Percentiles rank a stretch among this genome's conserved stretches.
Evolutionary conservation across 2,329 filamentous ascomycete species (phyloP).

Genomic region (Fusarium hostae): DNA sequence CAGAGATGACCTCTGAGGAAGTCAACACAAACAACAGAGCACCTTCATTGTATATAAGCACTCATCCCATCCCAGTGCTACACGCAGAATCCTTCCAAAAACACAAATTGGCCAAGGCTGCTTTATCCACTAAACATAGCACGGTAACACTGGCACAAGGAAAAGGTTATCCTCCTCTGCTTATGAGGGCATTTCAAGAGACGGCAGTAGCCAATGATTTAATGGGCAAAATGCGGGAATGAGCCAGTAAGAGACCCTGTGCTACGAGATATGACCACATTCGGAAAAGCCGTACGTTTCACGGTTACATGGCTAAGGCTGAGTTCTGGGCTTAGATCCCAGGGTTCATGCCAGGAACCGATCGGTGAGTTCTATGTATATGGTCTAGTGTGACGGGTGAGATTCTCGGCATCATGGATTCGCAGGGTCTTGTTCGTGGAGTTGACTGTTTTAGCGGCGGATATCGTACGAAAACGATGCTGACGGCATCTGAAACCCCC

Average conservation of each 20-base stretch:
- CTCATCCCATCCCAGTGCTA: background rate
- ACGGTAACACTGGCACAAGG: background rate
- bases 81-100: background rate
- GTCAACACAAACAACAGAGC: background rate
- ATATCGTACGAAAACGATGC: background rate
- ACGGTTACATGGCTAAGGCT: background rate
- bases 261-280: background rate
- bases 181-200: background rate
- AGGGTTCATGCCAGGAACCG: background rate
- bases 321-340: background rate
- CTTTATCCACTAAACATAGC: background rate
- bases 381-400: background rate
- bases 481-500: background rate
- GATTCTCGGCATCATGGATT: background rate
- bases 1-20: background rate
- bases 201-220: background rate
- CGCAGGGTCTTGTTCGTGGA: background rate
- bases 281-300: background rate
- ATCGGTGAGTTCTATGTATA: background rate
- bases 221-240: background rate
- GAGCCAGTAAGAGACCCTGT: background rate
- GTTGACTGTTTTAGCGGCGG: background rate
- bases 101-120: background rate
- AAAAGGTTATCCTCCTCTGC: background rate
- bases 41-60: background rate